Percentiles rank a stretch among this genome's conserved stretches.
phyloP scores from a whole-genome alignment of 129 eudicot species.

The Chrysanthemum makinoi region DNA sequence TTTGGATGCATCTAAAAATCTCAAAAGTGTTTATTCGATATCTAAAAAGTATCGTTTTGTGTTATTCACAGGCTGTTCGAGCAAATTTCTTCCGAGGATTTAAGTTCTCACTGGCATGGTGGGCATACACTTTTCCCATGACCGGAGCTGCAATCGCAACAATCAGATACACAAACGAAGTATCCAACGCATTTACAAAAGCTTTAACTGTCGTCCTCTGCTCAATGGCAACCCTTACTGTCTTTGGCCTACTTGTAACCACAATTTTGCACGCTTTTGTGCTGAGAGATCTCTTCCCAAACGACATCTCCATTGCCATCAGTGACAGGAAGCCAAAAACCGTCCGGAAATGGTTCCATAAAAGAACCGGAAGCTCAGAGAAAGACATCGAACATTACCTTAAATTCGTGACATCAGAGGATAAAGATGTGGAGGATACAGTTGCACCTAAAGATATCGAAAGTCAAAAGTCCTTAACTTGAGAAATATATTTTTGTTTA shows the following conservation, averaged over 20 bases:
- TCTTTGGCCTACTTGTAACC: conserved; percentile 50
- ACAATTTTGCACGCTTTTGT: conserved; percentile 76
- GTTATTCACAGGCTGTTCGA: conserved; percentile 61
- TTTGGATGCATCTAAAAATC: too few relatives aligned
- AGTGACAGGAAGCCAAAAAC: conserved; percentile 52
- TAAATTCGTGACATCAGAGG: conserved; percentile 41
- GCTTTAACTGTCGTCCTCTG: conserved; percentile 37
- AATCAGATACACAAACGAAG: conserved; percentile 60
- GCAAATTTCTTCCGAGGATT: conserved; percentile 84
- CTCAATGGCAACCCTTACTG: conserved; percentile 48
- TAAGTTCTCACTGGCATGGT: conserved; percentile 87
- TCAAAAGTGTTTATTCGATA: too few relatives aligned
- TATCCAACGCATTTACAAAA: conserved; percentile 46
- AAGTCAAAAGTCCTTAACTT: conserved; percentile 27
- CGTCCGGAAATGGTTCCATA: conserved; percentile 53
- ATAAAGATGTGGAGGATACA: conserved; percentile 25
- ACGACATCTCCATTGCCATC: conserved; percentile 81
- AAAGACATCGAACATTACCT: conserved; percentile 52
- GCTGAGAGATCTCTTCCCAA: conserved; percentile 66
- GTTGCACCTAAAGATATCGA: conserved; percentile 25
- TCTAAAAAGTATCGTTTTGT: background rate
- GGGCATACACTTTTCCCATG: conserved; percentile 98
- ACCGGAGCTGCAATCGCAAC: conserved; percentile 85
- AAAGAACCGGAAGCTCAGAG: conserved; percentile 44
- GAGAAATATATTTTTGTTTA: background rate